Evolutionary conservation across 208 protist genomes (phyloP).

Genomic region (Crithidia expoeki): DNA sequence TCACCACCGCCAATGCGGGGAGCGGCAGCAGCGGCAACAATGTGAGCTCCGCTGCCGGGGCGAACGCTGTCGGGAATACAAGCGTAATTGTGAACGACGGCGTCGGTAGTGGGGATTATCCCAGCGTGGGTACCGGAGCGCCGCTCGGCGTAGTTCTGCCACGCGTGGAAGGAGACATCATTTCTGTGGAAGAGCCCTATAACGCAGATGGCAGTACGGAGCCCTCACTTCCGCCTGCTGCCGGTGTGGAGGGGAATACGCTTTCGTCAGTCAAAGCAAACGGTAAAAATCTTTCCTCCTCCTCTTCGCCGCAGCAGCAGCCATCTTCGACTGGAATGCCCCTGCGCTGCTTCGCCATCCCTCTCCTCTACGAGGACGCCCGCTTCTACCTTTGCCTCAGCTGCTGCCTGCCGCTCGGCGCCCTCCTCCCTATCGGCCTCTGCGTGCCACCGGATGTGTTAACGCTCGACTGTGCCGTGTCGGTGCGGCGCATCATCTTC

Average conservation of each 20-base stretch:
- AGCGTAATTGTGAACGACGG: not conserved
- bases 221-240: not conserved
- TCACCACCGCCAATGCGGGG: slow-evolving; percentile 3
- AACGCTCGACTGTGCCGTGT: slow-evolving; percentile 59
- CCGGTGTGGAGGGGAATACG: too few relatives aligned
- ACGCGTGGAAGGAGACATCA: slow-evolving; percentile 60
- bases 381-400: slow-evolving; percentile 60
- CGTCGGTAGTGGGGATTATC: not conserved
- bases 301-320: too few relatives aligned
- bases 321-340: slow-evolving; percentile 1
- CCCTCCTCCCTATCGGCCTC: slow-evolving; percentile 48
- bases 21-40: not conserved
- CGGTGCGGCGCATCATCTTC: slow-evolving; percentile 59
- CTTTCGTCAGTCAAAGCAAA: too few relatives aligned
- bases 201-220: not conserved
- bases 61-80: not conserved
- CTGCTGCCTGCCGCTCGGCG: slow-evolving; percentile 62
- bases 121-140: slow-evolving; percentile 12
- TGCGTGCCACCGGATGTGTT: slow-evolving; percentile 70
- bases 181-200: slow-evolving; percentile 57
- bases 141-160: slow-evolving; percentile 66
- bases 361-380: slow-evolving; percentile 74
- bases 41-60: not conserved
- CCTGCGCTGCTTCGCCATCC: slow-evolving; percentile 71
- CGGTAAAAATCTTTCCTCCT: too few relatives aligned